A percentile compares a stretch with the other conserved stretches of the same genome.
Conservation (phyloP, 305 asterid species). For the Andrographis paniculata region DNA sequence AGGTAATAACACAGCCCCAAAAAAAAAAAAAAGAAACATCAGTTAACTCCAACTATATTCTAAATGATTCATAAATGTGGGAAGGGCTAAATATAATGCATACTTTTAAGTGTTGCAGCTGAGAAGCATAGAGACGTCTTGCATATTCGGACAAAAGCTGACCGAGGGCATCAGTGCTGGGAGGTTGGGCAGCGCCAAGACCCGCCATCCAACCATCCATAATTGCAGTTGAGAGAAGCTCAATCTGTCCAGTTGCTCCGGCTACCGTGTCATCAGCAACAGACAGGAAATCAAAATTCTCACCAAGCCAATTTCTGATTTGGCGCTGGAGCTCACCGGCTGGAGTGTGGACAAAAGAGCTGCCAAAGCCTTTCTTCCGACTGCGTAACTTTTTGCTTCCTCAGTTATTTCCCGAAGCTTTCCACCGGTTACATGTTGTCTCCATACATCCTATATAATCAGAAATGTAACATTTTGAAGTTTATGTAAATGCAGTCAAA, state of each 20-base stretch:
- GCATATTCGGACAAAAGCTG: conserved; percentile 95
- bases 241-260: conserved; percentile 93
- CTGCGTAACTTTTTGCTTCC: conserved; percentile 82
- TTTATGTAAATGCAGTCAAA: not conserved
- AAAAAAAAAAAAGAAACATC: no score
- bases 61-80: conserved; percentile 4
- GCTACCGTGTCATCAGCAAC: conserved; percentile 72
- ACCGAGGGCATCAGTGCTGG: conserved; percentile 94
- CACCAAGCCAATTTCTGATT: conserved; percentile 95
- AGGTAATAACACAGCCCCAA: no score
- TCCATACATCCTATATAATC: conserved; percentile 74
- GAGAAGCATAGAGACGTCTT: conserved; percentile 82
- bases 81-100: conserved; percentile 4
- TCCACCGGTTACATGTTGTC: conserved; percentile 95
- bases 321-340: conserved; percentile 99
- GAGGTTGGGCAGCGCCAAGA: conserved; percentile 95
- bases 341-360: conserved; percentile 96
- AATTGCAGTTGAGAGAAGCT: conserved; percentile 98
- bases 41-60: no score
- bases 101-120: conserved; percentile 93
- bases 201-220: conserved; percentile 99
- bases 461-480: no score
- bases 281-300: conserved; percentile 90
- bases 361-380: conserved; percentile 89
- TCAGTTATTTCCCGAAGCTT: conserved; percentile 96